Base-by-base conservation (phyloP, 345 rosid genomes). In the Eucalyptus pauciflora region DNA sequence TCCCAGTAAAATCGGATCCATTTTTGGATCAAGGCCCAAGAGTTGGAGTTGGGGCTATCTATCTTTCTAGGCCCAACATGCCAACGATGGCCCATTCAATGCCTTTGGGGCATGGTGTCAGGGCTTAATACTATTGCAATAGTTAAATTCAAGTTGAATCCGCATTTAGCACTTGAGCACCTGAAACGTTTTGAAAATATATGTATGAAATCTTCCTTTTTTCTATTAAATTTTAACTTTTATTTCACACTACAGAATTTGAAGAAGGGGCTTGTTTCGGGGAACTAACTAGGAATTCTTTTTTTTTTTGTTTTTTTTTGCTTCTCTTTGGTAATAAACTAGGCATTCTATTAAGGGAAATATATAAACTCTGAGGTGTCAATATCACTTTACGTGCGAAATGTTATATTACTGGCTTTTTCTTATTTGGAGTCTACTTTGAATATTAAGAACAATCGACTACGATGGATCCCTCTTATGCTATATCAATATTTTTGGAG, bases 1-100 rank as follows among this genome's bases (percentile, higher is more conserved):
- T 67, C 20, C 18, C 2, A 67, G 2, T 31, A 5, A 11, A 17
- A 16, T 33, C 2, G 0, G 4, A 69, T 60, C 31, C 31, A 60
- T 60, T 60, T 13, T 60, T 0, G 8, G 15, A 60, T 11, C 14
- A 60, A 27, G 31, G 69, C 69, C 31, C 69, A 60, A 27, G 67
- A 27, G 31, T 10, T 60, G 8, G 67, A 27, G 31, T 10, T 60
- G 8, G 69, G 69, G 69, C 69, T 60, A 27, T 12, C 31, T 60
- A 60, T 7, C 7, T 60, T 3, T 60, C 14, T 13, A 60, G 69
- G 31, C 69, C 8, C n/a, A 60, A 12, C 69, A 60, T 60, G 31
- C 69, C 31, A 60, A 60, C 1, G 3, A 13, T 0, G 2, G 8
- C 4, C 31, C 31, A 60, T 25, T 27, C 31, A 60, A 60, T 60